Conservation (phyloP, 495 filamentous ascomycete genomes). For the Neurospora sublineolata region DNA sequence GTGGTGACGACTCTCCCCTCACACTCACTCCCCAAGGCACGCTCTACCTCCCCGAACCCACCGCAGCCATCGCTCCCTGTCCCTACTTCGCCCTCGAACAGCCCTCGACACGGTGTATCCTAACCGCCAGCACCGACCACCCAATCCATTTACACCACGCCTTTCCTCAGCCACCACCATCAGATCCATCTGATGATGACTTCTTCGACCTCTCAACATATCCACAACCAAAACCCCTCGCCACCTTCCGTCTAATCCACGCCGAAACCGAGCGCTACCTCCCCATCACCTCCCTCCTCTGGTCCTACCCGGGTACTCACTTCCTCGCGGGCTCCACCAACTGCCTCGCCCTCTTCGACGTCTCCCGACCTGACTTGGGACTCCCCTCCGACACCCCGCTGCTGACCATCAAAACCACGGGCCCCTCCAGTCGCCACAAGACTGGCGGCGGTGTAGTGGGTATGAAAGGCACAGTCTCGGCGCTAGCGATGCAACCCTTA, state of each 20-base stretch:
- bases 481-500: conserved; percentile 36
- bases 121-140: conserved; percentile 56
- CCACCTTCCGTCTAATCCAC: conserved; percentile 60
- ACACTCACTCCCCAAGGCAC: conserved; percentile 49
- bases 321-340: conserved; percentile 67
- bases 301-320: conserved; percentile 44
- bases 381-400: conserved; percentile 38
- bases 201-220: too few species aligned
- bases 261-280: conserved; percentile 70
- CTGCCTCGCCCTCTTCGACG: conserved; percentile 67
- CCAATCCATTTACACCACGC: conserved; percentile 58
- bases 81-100: conserved; percentile 60
- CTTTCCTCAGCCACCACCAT: conserved; percentile 9
- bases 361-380: conserved; percentile 48
- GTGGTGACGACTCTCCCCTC: conserved; percentile 18
- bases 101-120: conserved; percentile 53
- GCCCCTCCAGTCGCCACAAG: too few species aligned
- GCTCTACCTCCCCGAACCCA: conserved; percentile 52
- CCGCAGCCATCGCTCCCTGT: conserved; percentile 58
- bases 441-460: conserved; percentile 36
- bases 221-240: conserved; percentile 23
- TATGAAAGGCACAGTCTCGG: conserved; percentile 74
- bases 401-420: conserved; percentile 48
- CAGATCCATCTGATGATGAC: too few species aligned
- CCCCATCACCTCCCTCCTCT: conserved; percentile 63